Conservation (phyloP, 2,329 filamentous ascomycete species). For the Byssochlamys sp. region DNA sequence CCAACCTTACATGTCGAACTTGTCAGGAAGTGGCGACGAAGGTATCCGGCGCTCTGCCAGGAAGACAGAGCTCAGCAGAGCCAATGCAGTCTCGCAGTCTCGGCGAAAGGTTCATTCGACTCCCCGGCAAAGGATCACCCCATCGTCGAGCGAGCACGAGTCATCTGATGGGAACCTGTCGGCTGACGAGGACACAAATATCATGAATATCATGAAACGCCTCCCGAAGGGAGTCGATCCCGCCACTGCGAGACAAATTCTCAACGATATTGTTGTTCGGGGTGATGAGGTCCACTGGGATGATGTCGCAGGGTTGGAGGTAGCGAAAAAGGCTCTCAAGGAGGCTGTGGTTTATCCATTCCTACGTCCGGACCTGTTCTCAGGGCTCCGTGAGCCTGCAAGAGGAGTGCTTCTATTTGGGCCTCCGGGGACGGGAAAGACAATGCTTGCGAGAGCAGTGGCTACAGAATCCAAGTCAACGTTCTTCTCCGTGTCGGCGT, state of each 20-base stretch:
- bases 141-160: constrained; percentile 34
- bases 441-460: constrained; percentile 89
- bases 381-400: constrained; percentile 86
- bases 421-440: constrained; percentile 95
- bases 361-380: constrained; percentile 86
- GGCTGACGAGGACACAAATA: constrained; percentile 48
- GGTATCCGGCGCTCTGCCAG: constrained; percentile 13
- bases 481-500: constrained; percentile 94
- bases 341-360: constrained; percentile 97
- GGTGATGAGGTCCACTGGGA: constrained; percentile 92
- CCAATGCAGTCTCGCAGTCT: not conserved
- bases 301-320: constrained; percentile 81
- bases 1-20: constrained; percentile 5
- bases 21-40: constrained; percentile 28
- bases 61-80: constrained; percentile 13
- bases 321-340: constrained; percentile 82
- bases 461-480: constrained; percentile 90
- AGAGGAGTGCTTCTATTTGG: constrained; percentile 93
- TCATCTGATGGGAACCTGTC: constrained; percentile 39
- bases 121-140: constrained; percentile 25
- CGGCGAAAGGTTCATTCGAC: not conserved
- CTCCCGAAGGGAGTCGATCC: constrained; percentile 75
- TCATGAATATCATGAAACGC: constrained; percentile 60
- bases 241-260: constrained; percentile 74
- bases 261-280: constrained; percentile 90